Evolutionary conservation across 2,329 filamentous ascomycete species (phyloP).

Genomic region (Chaetomium strumarium): DNA sequence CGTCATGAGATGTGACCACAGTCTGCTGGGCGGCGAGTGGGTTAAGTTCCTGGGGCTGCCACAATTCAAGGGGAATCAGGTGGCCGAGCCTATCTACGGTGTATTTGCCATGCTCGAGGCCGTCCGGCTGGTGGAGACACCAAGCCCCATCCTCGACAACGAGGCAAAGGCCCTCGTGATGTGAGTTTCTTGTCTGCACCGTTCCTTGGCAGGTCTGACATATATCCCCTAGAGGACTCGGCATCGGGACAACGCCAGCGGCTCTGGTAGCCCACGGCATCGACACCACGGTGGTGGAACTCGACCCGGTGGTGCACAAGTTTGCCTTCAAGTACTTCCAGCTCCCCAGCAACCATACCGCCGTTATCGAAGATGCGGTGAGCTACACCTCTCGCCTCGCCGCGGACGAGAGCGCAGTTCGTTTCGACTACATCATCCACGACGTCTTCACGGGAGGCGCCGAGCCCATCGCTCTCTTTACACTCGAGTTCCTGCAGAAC

Average conservation of each 20-base stretch:
- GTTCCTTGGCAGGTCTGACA: constrained; percentile 16
- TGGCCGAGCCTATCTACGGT: constrained; percentile 84
- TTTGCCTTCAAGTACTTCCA: constrained; percentile 80
- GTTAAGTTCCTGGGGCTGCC: constrained; percentile 47
- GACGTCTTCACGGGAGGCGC: constrained; percentile 97
- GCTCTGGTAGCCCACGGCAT: constrained; percentile 84
- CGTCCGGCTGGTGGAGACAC: constrained; percentile 67
- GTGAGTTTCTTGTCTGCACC: constrained; percentile 43
- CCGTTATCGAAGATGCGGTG: constrained; percentile 78
- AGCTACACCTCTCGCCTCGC: constrained; percentile 52
- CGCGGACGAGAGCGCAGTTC: constrained; percentile 29
- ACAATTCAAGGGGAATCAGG: constrained; percentile 43
- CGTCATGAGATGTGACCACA: constrained; percentile 88
- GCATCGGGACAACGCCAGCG: constrained; percentile 85
- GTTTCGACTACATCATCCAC: constrained; percentile 90
- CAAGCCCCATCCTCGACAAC: constrained; percentile 49
- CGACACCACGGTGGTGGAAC: constrained; percentile 88
- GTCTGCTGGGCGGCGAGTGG: constrained; percentile 90
- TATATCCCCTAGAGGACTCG: constrained; percentile 64
- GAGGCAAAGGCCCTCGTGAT: constrained; percentile 78
- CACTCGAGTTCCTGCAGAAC: constrained; percentile 70
- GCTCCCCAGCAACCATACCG: constrained; percentile 68
- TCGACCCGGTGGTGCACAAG: constrained; percentile 82
- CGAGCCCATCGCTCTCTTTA: constrained; percentile 85
- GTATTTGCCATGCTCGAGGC: constrained; percentile 97